phyloP scores from a whole-genome alignment of 2,329 filamentous ascomycete species.

The Arthrobotrys musiformis region DNA sequence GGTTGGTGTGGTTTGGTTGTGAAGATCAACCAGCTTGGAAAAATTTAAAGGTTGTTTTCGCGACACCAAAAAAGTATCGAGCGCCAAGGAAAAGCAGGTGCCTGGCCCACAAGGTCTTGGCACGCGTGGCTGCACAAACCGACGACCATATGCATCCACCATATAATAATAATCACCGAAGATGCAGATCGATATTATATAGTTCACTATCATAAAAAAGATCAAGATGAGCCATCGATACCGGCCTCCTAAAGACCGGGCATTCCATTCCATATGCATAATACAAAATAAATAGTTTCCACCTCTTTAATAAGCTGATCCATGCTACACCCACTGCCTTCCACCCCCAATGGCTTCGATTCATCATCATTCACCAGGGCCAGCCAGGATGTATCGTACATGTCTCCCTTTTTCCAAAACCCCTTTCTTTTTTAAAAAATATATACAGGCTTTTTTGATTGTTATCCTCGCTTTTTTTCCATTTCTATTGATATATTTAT shows the following conservation, averaged over 20 bases:
- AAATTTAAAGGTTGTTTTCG: constrained; percentile 31
- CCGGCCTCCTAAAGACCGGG: no score
- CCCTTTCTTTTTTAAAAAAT: no score
- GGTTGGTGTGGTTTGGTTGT: not conserved
- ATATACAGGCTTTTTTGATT: constrained; percentile 36
- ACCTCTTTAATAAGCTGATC: constrained; percentile 24
- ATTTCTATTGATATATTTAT: not conserved
- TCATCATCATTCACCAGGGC: constrained; percentile 3
- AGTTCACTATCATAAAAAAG: no score
- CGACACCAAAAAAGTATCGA: not conserved
- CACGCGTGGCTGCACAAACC: no score
- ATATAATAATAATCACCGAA: no score
- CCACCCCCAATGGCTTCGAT: constrained; percentile 2
- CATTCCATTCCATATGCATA: no score
- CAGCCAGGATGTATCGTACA: constrained; percentile 51
- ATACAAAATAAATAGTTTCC: not conserved
- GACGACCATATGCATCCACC: not conserved
- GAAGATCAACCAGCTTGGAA: constrained; percentile 1
- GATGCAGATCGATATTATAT: no score
- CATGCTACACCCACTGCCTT: constrained; percentile 24
- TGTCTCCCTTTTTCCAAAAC: constrained; percentile 5
- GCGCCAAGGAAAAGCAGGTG: constrained; percentile 17
- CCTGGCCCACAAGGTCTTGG: not conserved
- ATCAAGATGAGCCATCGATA: no score
- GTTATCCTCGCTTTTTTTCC: not conserved